Percentiles rank a stretch among this genome's conserved stretches.
phyloP scores from a whole-genome alignment of 1,139 yeast genomes.

The Yamadazyma kanchanaburiensis region DNA sequence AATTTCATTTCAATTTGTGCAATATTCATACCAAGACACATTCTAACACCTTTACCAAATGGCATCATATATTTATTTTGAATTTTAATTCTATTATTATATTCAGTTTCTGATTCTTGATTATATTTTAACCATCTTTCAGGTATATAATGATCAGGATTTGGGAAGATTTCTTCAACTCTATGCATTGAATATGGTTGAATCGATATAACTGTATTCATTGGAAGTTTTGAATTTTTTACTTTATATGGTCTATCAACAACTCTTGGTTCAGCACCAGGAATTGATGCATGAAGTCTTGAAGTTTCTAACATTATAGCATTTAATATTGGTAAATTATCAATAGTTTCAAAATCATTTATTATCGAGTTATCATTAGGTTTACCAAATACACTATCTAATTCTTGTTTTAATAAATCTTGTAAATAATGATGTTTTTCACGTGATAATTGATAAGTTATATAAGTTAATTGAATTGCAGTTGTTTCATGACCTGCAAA shows the following conservation, averaged over 20 bases:
- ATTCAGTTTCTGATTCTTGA: constrained; percentile 32
- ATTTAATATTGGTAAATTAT: constrained; percentile 50
- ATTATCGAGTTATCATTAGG: constrained; percentile 25
- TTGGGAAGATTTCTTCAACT: constrained; percentile 43
- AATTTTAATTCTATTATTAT: constrained; percentile 29
- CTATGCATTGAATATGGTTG: constrained; percentile 69
- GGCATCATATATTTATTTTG: constrained; percentile 62
- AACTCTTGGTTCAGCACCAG: constrained; percentile 69
- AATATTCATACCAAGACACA: constrained; percentile 72
- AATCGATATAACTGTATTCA: constrained; percentile 55
- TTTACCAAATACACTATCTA: constrained; percentile 28
- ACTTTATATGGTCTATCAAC: constrained; percentile 29
- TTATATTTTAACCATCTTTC: constrained; percentile 55
- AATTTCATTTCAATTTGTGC: constrained; percentile 67
- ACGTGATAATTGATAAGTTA: constrained; percentile 58
- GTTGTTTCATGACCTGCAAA: constrained; percentile 80
- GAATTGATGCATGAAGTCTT: constrained; percentile 67
- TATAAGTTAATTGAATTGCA: constrained; percentile 60
- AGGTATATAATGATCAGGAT: constrained; percentile 53
- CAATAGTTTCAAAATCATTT: constrained; percentile 39
- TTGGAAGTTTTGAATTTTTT: constrained; percentile 37
- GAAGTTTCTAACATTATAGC: constrained; percentile 58
- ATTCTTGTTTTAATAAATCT: constrained; percentile 38
- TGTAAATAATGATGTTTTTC: constrained; percentile 45
- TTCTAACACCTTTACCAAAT: constrained; percentile 71